A percentile compares a stretch with the other conserved stretches of the same genome.
Evolutionary conservation across 371 early-diverging fungal species (phyloP).

Genomic region (Umbelopsis sp.): DNA sequence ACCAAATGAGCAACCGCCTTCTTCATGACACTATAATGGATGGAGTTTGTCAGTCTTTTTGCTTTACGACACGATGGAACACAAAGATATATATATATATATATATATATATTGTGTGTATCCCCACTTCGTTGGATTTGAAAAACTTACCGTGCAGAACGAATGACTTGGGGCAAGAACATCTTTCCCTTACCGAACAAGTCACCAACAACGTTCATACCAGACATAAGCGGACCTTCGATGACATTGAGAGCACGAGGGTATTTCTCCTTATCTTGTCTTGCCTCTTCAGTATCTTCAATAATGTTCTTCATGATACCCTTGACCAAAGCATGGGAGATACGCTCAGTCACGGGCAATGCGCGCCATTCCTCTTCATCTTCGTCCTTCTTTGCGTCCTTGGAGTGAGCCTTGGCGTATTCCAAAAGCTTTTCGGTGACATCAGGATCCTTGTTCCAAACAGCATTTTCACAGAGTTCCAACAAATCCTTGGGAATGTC

Average conservation of each 20-base stretch:
- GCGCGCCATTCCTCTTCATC: constrained; percentile 89
- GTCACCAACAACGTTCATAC: constrained; percentile 93
- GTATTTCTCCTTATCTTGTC: constrained; percentile 66
- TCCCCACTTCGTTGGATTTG: not conserved
- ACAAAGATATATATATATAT: no score
- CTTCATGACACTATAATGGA: constrained; percentile 72
- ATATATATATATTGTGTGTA: no score
- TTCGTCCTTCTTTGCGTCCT: constrained; percentile 72
- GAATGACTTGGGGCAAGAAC: constrained; percentile 97
- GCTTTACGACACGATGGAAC: no score
- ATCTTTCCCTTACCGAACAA: constrained; percentile 93
- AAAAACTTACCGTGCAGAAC: constrained; percentile 75
- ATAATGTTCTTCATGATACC: constrained; percentile 90
- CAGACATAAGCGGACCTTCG: constrained; percentile 93
- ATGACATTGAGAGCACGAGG: constrained; percentile 91
- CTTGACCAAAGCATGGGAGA: constrained; percentile 85
- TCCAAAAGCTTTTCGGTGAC: constrained; percentile 89
- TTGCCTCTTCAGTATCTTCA: constrained; percentile 94
- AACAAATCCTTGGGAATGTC: constrained; percentile 92
- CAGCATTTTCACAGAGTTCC: constrained; percentile 87
- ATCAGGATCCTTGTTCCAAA: constrained; percentile 88
- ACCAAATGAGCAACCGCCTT: constrained; percentile 93
- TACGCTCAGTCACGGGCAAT: constrained; percentile 73
- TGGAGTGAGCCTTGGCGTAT: constrained; percentile 84
- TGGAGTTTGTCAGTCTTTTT: no score